Percentiles rank a stretch among this genome's conserved stretches.
phyloP scores from a whole-genome alignment of 108 stramenopile species.

The Aurantiochytrium sp. region DNA sequence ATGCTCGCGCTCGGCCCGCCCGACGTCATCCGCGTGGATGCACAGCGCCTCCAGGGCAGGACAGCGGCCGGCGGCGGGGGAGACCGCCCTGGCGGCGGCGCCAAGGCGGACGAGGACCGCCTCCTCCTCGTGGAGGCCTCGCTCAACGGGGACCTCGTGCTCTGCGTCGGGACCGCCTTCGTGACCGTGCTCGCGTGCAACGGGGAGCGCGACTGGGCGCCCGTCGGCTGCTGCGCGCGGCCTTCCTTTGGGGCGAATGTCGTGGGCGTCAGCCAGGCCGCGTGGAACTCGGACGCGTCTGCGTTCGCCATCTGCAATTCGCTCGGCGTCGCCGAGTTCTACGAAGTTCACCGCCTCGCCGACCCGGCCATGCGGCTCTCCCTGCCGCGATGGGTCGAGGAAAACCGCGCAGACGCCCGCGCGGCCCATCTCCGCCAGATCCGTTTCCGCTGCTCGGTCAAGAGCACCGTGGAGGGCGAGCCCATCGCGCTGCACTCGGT shows the following conservation, averaged over 20 bases:
- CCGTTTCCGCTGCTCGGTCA: background rate
- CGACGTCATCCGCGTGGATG: background rate
- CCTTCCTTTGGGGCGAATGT: background rate
- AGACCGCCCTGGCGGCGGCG: too few species aligned
- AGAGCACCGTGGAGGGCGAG: slow-evolving; percentile 6
- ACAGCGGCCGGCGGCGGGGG: too few species aligned
- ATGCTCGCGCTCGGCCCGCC: background rate
- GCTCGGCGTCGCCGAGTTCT: background rate
- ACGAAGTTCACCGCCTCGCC: background rate
- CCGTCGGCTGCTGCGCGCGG: background rate
- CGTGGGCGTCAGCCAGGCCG: background rate
- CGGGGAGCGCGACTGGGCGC: background rate
- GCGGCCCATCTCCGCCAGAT: background rate
- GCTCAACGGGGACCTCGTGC: background rate
- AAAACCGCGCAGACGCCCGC: background rate
- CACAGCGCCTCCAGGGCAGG: background rate
- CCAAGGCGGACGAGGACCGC: background rate
- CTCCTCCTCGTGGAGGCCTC: background rate
- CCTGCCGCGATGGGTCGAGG: background rate
- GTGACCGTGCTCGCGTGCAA: background rate
- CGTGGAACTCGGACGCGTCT: background rate
- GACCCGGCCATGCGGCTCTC: background rate
- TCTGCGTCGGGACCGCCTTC: background rate
- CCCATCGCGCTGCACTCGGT: background rate
- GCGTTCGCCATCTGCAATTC: background rate